These are phyloP conservation scores for Aspergillus latus DNA, from an alignment of 2,329 filamentous ascomycete species.

Conservation along the genomic window DNA sequence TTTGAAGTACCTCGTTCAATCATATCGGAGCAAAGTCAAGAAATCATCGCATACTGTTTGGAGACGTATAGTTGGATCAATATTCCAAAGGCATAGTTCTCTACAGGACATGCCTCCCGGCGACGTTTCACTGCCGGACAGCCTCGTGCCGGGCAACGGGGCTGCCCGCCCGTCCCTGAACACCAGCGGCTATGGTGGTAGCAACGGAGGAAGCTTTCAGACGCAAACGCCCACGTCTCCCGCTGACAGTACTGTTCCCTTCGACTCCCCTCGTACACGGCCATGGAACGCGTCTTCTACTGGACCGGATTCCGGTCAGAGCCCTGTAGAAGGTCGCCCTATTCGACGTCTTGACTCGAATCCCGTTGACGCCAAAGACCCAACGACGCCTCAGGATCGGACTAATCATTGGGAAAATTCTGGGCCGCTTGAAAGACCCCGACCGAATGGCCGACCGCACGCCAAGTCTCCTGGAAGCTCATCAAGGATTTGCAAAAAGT, in stretches of 20 bases:
- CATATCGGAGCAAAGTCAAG: not conserved
- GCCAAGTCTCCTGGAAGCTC: conserved; percentile 40
- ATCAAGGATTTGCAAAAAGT: conserved; percentile 73
- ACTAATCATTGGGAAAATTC: conserved; percentile 35
- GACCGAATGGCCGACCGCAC: conserved; percentile 36
- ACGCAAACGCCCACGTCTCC: conserved; percentile 43
- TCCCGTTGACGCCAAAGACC: conserved; percentile 23
- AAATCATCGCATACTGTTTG: not conserved
- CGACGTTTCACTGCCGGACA: conserved; percentile 42
- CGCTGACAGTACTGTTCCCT: conserved; percentile 36
- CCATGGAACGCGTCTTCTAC: conserved; percentile 23
- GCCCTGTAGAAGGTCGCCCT: conserved; percentile 30
- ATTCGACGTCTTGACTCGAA: conserved; percentile 34
- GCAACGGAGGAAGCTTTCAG: conserved; percentile 27
- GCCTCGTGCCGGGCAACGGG: conserved; percentile 45
- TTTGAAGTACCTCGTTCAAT: not conserved
- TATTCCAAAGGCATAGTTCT: conserved; percentile 19
- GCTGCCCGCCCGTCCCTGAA: conserved; percentile 39
- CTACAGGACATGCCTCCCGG: conserved; percentile 42
- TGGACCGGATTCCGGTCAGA: conserved; percentile 27
- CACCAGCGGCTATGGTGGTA: conserved; percentile 35
- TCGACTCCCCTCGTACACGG: conserved; percentile 37
- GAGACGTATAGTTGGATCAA: conserved; percentile 3
- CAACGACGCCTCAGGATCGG: conserved; percentile 30
- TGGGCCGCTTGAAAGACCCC: conserved; percentile 37